Evolutionary conservation across 2,329 filamentous ascomycete species (phyloP).

Genomic region (Colletotrichum eleusines): DNA sequence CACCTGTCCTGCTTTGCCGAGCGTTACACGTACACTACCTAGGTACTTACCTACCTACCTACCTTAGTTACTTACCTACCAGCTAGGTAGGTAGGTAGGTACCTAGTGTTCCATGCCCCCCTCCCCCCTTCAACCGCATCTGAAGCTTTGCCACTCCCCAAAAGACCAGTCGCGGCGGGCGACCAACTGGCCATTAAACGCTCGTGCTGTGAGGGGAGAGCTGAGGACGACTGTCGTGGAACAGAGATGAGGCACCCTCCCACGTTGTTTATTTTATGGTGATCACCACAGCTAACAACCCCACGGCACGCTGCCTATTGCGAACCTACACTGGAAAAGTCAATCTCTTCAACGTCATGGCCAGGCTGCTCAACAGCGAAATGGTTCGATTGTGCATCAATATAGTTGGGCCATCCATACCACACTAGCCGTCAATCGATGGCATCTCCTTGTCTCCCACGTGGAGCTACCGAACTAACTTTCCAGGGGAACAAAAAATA

Average conservation of each 20-base stretch:
- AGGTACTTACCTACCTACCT: too few species aligned
- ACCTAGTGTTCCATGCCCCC: slow-evolving; percentile 1
- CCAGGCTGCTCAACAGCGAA: slow-evolving; percentile 1
- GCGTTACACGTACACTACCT: background rate
- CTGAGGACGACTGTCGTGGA: slow-evolving; percentile 5
- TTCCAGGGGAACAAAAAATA: background rate
- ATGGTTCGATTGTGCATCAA: slow-evolving; percentile 9
- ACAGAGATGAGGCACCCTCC: slow-evolving; percentile 31
- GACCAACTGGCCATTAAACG: slow-evolving; percentile 8
- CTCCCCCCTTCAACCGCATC: background rate
- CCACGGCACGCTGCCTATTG: background rate
- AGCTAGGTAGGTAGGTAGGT: too few species aligned
- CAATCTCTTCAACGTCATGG: background rate
- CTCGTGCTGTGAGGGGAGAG: slow-evolving; percentile 7
- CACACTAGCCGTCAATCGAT: slow-evolving; percentile 13
- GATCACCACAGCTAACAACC: background rate
- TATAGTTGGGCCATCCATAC: background rate
- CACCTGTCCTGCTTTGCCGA: background rate
- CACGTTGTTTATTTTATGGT: background rate
- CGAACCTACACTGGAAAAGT: background rate
- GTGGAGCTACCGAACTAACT: slow-evolving; percentile 29
- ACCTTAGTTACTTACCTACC: too few species aligned
- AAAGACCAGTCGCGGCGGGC: slow-evolving; percentile 11
- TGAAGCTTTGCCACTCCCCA: slow-evolving; percentile 26
- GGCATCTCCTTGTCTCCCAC: slow-evolving; percentile 38